Conservation (phyloP, 805 yeast genomes). For the Candida coleopterorum region DNA sequence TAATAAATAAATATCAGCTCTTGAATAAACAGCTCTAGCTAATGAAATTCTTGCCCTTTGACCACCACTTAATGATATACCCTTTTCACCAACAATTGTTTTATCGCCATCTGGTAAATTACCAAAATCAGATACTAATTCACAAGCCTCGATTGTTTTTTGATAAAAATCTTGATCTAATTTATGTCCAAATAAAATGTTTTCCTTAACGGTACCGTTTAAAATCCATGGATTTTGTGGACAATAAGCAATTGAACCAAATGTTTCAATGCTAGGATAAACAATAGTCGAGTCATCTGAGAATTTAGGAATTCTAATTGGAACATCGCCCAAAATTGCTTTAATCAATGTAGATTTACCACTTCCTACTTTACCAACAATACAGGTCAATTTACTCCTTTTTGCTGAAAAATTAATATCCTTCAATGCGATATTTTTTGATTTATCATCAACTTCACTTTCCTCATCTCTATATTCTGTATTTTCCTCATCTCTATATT, state of each 20-base stretch:
- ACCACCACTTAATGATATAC: slow-evolving; percentile 39
- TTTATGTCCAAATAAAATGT: slow-evolving; percentile 33
- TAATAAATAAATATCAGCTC: slow-evolving; percentile 35
- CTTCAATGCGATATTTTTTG: slow-evolving; percentile 23
- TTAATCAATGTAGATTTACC: slow-evolving; percentile 36
- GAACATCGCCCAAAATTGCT: slow-evolving; percentile 31
- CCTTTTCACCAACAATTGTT: slow-evolving; percentile 43
- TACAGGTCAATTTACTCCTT: slow-evolving; percentile 33
- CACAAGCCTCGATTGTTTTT: slow-evolving; percentile 33
- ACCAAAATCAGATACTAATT: slow-evolving; percentile 29
- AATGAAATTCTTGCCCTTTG: slow-evolving; percentile 39
- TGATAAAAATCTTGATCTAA: slow-evolving; percentile 28
- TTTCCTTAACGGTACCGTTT: slow-evolving; percentile 36
- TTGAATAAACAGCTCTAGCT: slow-evolving; percentile 39
- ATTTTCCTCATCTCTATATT: slow-evolving; percentile 16
- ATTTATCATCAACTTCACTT: slow-evolving; percentile 7
- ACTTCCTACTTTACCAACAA: slow-evolving; percentile 39
- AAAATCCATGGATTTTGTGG: slow-evolving; percentile 40
- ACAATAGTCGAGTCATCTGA: slow-evolving; percentile 12
- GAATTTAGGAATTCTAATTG: slow-evolving; percentile 11
- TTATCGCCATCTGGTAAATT: slow-evolving; percentile 36
- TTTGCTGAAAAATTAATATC: slow-evolving; percentile 29
- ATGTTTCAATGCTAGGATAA: slow-evolving; percentile 14
- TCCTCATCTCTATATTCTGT: slow-evolving; percentile 16
- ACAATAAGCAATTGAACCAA: slow-evolving; percentile 36